These are phyloP conservation scores for Dactylellina cionopaga DNA, from an alignment of 2,329 filamentous ascomycete species.

Conservation along the genomic window DNA sequence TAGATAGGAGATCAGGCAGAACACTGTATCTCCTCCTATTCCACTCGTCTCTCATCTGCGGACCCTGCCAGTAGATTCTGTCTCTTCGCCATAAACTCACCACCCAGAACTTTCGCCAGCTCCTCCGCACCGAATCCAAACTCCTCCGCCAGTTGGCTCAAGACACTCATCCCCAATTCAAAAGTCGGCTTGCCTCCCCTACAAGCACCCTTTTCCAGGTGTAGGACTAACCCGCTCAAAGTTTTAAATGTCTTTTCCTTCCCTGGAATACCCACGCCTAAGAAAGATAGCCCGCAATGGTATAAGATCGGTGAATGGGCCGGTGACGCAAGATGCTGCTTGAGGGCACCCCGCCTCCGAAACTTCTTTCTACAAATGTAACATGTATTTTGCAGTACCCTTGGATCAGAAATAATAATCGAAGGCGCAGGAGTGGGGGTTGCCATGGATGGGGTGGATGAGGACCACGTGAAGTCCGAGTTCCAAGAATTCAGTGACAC, in stretches of 20 bases:
- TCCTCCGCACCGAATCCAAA: conserved; percentile 4
- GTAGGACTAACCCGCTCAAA: conserved; percentile 2
- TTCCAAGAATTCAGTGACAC: neutral
- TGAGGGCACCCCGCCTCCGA: neutral
- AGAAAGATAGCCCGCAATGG: conserved; percentile 4
- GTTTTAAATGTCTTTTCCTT: conserved; percentile 6
- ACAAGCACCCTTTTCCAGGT: conserved; percentile 13
- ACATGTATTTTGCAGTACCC: neutral
- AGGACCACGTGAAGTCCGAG: neutral
- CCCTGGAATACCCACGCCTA: neutral
- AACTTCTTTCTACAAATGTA: conserved; percentile 2
- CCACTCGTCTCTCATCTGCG: too few relatives aligned
- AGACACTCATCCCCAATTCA: neutral
- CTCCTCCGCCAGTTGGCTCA: conserved; percentile 9
- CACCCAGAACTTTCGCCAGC: neutral
- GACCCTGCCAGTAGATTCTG: too few relatives aligned
- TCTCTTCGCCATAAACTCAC: neutral
- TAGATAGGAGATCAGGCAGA: too few relatives aligned
- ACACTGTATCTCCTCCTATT: too few relatives aligned
- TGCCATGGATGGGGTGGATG: too few relatives aligned
- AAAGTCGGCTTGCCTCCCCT: conserved; percentile 13
- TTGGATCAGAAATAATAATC: neutral
- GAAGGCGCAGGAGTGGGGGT: neutral
- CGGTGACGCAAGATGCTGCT: neutral
- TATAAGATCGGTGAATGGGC: conserved; percentile 9